Base-by-base conservation (phyloP, 306 rosid genomes). In the Vigna radiata region DNA sequence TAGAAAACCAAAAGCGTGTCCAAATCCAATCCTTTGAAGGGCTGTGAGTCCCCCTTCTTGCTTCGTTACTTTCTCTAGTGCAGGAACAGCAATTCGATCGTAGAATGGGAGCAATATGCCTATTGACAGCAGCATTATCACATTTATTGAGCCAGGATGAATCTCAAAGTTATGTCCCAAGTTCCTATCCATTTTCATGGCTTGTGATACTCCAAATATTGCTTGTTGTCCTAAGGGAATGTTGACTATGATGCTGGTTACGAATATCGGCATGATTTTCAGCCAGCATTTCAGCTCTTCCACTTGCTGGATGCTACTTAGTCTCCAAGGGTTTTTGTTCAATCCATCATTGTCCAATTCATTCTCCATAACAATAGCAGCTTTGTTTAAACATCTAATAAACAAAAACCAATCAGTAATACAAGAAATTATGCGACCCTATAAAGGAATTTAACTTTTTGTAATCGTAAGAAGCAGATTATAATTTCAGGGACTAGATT, bases 281-380 rank as follows among this genome's bases (percentile, higher is more conserved):
- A 76, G 41, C 12, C 76, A 15, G 67, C 85, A 83, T 79, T 86
- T 87, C 0, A 89, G 60, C 39, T 89, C 90, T 70, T 90, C 96
- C 0, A 92, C 87, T 47, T 89, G 85, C 71, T 89, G 90, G n/a
- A 92, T 33, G 53, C 83, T 86, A 18, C 90, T 79, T 1, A 89
- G 73, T 10, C 80, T 81, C 95, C 93, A 87, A 0, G 82, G 83
- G 15, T 84, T 78, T 43, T 58, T 73, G 13, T 72, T 52, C 44
- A 72, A 61, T 44, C 88, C 91, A 18, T 82, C 86, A 18, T 9
- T 37, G 52, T 69, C 77, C 46, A 85, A 12, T 6, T 91, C 92
- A 3, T 77, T 43, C 10, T 82, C 85, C 60, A 43, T 7, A 10
- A 85, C 41, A 0, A 86, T 18, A 0, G 91, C 88, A 11, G 91